Base-by-base conservation (phyloP, 768 basidiomycete species). In the Brasilioporus rufonigricans region DNA sequence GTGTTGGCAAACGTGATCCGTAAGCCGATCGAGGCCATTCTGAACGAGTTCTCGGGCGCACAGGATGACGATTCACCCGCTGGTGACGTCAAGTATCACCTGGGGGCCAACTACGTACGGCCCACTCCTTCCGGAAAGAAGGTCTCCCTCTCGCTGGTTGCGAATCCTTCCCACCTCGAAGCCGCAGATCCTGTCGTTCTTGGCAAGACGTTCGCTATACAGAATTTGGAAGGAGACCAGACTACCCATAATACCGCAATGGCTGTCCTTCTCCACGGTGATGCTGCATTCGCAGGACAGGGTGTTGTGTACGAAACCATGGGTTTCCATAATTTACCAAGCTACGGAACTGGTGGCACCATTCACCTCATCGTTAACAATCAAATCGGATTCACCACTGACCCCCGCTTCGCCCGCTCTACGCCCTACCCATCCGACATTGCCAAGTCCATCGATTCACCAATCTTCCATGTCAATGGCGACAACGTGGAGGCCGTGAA, bases 381-480 rank as follows among this genome's bases (percentile, higher is more conserved):
- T 75, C 96, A 98, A 70, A 96, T 98, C 56, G 96, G 96, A 55
- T 99, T 99, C 78, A 99, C 97, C 48, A 99, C 97, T 32, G 96
- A 98, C 68, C 97, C 97, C 44, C 87, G 95, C 53, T 97, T 98
- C 76, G 79, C 96, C 44, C 94, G 97, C 54, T 98, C 96, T 18
- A 99, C 97, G 4, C 91, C 97, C 46, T 98, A 99, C 75, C 91
- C 91, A 13, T 98, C 96, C 51, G 97, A 99, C 68, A 91, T 99
- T 60, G 97, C 97, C 58, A 99, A 99, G 74, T 86, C 93, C 45
- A 98, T 98, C 69, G 97, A 99, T 65, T 82, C 97, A 0, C 96
- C 96, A 47, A 98, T 99, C 73, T 96, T 99, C 86, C 96, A 99
- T 73, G 97, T 98, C 66, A 99, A 99, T 66, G 96, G 96, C 44